Conservation (phyloP, 768 basidiomycete species). For the Kwoniella sp. region DNA sequence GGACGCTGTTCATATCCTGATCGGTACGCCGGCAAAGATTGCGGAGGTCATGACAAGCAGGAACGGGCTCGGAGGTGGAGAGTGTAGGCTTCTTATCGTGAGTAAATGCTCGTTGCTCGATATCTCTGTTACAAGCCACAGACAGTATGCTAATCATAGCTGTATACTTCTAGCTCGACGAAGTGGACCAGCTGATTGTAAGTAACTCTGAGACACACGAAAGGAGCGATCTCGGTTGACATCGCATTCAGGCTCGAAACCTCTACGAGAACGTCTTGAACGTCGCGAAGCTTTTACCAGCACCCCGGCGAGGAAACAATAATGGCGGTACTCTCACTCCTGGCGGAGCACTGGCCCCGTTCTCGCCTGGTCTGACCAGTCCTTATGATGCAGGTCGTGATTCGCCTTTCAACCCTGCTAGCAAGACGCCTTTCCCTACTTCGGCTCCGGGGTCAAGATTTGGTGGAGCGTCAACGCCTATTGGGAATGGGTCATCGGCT, state of each 20-base stretch:
- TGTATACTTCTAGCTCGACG: conserved; percentile 65
- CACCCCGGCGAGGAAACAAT: conserved; percentile 65
- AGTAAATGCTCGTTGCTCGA: conserved; percentile 17
- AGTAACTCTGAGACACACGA: conserved; percentile 6
- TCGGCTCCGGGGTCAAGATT: conserved; percentile 35
- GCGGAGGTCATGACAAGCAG: conserved; percentile 83
- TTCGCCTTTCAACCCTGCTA: conserved; percentile 56
- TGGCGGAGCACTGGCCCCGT: conserved; percentile 44
- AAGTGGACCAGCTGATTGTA: conserved; percentile 94
- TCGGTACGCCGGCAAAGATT: conserved; percentile 95
- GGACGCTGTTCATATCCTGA: conserved; percentile 91
- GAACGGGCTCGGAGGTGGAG: conserved; percentile 74
- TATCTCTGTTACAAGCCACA: background rate
- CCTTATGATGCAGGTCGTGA: conserved; percentile 53
- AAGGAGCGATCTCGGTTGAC: background rate
- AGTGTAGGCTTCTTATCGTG: conserved; percentile 83
- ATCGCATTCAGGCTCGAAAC: conserved; percentile 65
- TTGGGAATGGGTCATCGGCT: conserved; percentile 10
- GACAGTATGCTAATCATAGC: background rate
- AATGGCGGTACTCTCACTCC: conserved; percentile 60
- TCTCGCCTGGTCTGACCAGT: conserved; percentile 40
- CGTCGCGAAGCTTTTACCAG: conserved; percentile 89
- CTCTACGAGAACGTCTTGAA: conserved; percentile 92
- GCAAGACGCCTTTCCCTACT: conserved; percentile 53
- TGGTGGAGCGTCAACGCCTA: conserved; percentile 26